Conservation (phyloP, 192 early-diverging fungal genomes). For the Obelidium mucronatum region DNA sequence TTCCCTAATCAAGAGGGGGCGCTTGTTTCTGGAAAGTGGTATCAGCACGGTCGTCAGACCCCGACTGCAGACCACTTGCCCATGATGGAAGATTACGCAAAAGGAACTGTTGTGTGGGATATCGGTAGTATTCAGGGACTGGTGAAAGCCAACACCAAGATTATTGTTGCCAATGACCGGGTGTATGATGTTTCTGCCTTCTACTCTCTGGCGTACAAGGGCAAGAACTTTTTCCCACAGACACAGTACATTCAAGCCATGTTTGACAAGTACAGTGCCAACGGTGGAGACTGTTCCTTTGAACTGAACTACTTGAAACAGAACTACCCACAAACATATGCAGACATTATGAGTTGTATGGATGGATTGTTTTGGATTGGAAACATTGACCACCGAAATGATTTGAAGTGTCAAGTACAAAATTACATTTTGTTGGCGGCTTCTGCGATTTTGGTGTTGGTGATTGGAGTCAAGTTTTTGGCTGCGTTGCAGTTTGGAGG, state of each 20-base stretch:
- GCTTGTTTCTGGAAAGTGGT: conserved; percentile 32
- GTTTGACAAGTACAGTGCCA: conserved; percentile 27
- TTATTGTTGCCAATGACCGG: conserved; percentile 49
- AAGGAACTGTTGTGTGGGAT: conserved; percentile 55
- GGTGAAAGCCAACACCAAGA: neutral
- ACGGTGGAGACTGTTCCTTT: conserved; percentile 30
- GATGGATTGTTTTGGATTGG: conserved; percentile 87
- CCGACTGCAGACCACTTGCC: conserved; percentile 36
- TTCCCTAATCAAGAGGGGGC: conserved; percentile 2
- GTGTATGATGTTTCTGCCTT: conserved; percentile 52
- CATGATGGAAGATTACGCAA: conserved; percentile 25
- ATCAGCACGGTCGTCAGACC: conserved; percentile 31
- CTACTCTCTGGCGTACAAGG: conserved; percentile 27
- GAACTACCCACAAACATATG: conserved; percentile 22
- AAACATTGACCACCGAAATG: conserved; percentile 81
- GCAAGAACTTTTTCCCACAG: conserved; percentile 30
- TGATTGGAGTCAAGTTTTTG: conserved; percentile 78
- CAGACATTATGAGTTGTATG: conserved; percentile 64
- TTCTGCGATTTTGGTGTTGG: conserved; percentile 75
- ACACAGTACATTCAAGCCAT: conserved; percentile 33
- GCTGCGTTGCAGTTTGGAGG: conserved; percentile 63
- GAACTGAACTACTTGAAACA: conserved; percentile 35
- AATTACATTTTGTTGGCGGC: conserved; percentile 87
- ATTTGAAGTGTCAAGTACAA: conserved; percentile 79
- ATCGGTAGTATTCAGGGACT: conserved; percentile 10